phyloP scores from a whole-genome alignment of 2,329 filamentous ascomycete genomes.

The Stagonosporopsis chrysanthemi region DNA sequence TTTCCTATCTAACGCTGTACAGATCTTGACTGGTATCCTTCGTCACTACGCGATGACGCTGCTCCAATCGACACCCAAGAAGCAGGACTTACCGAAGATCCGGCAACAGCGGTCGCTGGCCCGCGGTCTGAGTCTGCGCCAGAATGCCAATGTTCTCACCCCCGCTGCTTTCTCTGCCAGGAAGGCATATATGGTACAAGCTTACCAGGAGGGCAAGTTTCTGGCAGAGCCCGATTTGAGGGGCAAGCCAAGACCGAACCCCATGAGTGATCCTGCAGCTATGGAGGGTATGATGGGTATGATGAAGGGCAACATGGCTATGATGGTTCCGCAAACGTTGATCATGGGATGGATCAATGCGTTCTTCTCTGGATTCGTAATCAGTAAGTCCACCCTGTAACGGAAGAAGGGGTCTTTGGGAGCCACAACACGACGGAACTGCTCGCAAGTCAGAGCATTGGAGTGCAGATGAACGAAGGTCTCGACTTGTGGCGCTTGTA shows the following conservation, averaged over 20 bases:
- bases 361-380: conserved; percentile 97
- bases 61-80: conserved; percentile 85
- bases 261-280: conserved; percentile 90
- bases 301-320: conserved; percentile 99
- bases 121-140: conserved; percentile 83
- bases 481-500: background rate
- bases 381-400: conserved; percentile 67
- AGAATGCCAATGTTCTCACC: conserved; percentile 81
- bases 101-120: conserved; percentile 85
- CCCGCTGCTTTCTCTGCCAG: conserved; percentile 78
- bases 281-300: conserved; percentile 99
- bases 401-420: background rate
- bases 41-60: conserved; percentile 96
- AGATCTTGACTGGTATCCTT: conserved; percentile 92
- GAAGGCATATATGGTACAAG: conserved; percentile 79
- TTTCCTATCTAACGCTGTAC: conserved; percentile 21
- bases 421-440: background rate
- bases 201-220: conserved; percentile 85
- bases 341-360: conserved; percentile 99
- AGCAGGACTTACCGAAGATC: conserved; percentile 74
- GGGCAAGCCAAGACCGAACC: conserved; percentile 89
- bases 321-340: conserved; percentile 98
- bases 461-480: background rate
- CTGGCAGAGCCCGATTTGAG: conserved; percentile 87
- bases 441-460: background rate